phyloP scores from a whole-genome alignment of 805 yeast species.

The Schwanniomyces occidentalis region DNA sequence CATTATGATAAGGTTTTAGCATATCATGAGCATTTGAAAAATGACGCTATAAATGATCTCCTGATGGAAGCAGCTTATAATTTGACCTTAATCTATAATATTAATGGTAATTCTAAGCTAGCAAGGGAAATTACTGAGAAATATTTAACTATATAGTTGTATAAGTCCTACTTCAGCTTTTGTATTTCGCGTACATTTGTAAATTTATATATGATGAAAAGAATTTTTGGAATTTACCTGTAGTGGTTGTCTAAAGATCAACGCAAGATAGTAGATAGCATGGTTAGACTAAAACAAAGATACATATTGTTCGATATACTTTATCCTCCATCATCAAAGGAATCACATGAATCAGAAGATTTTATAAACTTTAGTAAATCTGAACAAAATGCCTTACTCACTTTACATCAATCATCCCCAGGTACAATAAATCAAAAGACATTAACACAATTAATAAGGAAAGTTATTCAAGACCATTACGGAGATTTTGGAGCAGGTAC shows the following conservation, averaged over 20 bases:
- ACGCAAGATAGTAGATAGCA: too few relatives aligned
- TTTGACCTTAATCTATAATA: constrained; percentile 68
- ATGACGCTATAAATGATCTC: constrained; percentile 56
- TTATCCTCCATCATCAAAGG: constrained; percentile 50
- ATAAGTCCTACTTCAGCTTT: too few relatives aligned
- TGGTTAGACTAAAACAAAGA: constrained; percentile 89
- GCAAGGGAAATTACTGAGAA: constrained; percentile 66
- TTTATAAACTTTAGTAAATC: constrained; percentile 25
- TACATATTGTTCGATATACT: constrained; percentile 79
- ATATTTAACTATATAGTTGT: constrained; percentile 56
- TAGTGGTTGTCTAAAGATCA: too few relatives aligned
- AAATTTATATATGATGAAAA: too few relatives aligned
- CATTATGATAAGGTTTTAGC: constrained; percentile 71
- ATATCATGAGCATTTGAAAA: constrained; percentile 32
- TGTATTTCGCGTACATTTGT: too few relatives aligned
- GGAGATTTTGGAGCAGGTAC: constrained; percentile 80
- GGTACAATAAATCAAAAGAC: constrained; percentile 47
- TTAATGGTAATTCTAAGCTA: constrained; percentile 67
- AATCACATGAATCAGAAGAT: constrained; percentile 10
- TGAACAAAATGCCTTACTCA: constrained; percentile 39
- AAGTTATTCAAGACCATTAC: constrained; percentile 58
- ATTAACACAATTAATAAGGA: constrained; percentile 54
- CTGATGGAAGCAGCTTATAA: constrained; percentile 85
- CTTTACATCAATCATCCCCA: constrained; percentile 54
- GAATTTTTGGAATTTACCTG: too few relatives aligned